Percentiles rank a stretch among this genome's conserved stretches.
Conservation (phyloP, 768 basidiomycete genomes). For the Dioszegia crocea region DNA sequence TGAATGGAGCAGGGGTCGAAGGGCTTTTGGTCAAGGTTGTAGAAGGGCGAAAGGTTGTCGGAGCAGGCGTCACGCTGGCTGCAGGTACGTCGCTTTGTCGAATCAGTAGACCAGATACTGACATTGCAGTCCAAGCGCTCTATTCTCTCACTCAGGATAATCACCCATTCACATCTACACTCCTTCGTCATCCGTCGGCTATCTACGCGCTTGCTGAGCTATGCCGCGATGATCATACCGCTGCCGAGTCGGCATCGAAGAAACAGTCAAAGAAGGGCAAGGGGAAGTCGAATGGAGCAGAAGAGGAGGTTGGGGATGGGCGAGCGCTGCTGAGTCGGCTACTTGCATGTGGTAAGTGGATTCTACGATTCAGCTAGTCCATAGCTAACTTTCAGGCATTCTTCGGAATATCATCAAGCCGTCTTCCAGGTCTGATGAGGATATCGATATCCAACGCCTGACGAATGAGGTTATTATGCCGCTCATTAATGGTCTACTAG, state of each 20-base stretch:
- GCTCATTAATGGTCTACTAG: constrained; percentile 37
- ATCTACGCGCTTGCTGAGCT: constrained; percentile 23
- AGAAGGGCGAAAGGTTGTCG: constrained; percentile 63
- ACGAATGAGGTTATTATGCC: constrained; percentile 41
- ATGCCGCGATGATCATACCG: constrained; percentile 20
- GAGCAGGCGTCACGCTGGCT: constrained; percentile 67
- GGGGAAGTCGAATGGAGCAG: constrained; percentile 31
- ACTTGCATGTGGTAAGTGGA: constrained; percentile 30
- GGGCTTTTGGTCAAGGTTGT: constrained; percentile 91
- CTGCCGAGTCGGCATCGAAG: constrained; percentile 6
- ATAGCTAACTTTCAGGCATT: constrained; percentile 22
- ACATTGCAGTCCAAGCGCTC: constrained; percentile 70
- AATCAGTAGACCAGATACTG: neutral
- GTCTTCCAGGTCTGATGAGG: constrained; percentile 22
- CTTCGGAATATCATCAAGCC: constrained; percentile 32
- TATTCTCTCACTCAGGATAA: constrained; percentile 94
- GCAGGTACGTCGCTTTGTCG: constrained; percentile 59
- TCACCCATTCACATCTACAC: constrained; percentile 62
- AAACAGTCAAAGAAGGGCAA: constrained; percentile 29
- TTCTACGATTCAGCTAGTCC: neutral
- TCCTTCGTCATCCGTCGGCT: constrained; percentile 51
- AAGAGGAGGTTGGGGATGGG: constrained; percentile 48
- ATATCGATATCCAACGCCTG: constrained; percentile 24
- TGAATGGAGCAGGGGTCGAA: constrained; percentile 72
- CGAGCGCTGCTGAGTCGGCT: constrained; percentile 30